Conservation (phyloP, 192 early-diverging fungal species). For the Coemansia sp. region DNA sequence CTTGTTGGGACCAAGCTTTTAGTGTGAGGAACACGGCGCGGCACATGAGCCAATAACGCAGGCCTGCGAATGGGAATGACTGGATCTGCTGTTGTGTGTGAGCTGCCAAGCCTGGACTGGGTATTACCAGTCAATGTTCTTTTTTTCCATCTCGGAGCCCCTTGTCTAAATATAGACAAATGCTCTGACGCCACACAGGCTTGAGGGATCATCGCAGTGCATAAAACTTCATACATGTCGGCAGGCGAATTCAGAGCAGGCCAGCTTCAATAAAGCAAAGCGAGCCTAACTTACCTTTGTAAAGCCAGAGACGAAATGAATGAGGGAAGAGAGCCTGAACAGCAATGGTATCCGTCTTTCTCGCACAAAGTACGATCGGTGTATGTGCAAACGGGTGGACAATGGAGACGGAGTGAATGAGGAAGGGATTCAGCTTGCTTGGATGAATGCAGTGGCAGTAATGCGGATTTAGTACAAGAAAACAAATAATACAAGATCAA, state of each 20-base stretch:
- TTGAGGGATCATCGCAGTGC: conserved; percentile 2
- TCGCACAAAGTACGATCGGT: too few species aligned
- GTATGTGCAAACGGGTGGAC: background rate
- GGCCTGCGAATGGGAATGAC: background rate
- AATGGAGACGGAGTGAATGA: background rate
- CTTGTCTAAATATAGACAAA: too few species aligned
- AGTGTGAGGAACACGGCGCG: background rate
- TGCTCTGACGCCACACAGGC: too few species aligned
- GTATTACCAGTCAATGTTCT: background rate
- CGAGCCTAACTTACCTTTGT: too few species aligned
- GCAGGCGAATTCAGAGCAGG: background rate
- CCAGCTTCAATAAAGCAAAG: too few species aligned
- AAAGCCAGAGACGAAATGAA: too few species aligned
- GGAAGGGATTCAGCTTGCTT: background rate
- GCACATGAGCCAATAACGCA: background rate
- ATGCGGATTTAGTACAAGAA: background rate
- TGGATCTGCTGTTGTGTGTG: background rate
- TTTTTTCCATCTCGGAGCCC: too few species aligned
- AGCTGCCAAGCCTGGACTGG: background rate
- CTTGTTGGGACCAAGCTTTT: background rate
- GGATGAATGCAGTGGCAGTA: background rate
- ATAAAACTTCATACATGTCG: background rate
- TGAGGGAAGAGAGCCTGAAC: too few species aligned
- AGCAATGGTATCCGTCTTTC: too few species aligned
- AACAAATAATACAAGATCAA: too few species aligned